phyloP scores from a whole-genome alignment of 2,329 filamentous ascomycete genomes.

The Fusarium pseudocircinatum region DNA sequence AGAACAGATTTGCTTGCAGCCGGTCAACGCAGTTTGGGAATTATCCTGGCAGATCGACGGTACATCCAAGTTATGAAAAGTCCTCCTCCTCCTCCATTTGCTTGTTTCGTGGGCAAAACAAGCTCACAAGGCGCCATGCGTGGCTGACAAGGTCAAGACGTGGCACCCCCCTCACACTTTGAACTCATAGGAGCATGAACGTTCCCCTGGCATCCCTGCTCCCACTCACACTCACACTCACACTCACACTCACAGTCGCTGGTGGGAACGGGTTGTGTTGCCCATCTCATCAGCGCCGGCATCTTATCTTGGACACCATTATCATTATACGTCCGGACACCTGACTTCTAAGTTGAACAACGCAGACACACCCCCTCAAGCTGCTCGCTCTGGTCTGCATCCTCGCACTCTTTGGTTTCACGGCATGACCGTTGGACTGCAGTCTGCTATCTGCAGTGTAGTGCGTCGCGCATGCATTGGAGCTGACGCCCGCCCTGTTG shows the following conservation, averaged over 20 bases:
- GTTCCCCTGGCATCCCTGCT: not conserved
- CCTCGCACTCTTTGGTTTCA: slow-evolving; percentile 24
- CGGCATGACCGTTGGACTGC: slow-evolving; percentile 38
- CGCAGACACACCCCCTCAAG: slow-evolving; percentile 29
- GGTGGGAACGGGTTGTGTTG: slow-evolving; percentile 8
- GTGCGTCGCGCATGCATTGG: slow-evolving; percentile 33
- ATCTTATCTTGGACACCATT: slow-evolving; percentile 33
- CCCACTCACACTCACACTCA: not conserved
- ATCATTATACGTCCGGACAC: slow-evolving; percentile 3
- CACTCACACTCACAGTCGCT: not conserved
- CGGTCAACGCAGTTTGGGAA: slow-evolving; percentile 36
- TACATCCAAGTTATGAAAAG: slow-evolving; percentile 20
- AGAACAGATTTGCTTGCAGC: slow-evolving; percentile 37
- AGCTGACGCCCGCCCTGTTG: slow-evolving; percentile 31
- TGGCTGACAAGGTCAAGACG: slow-evolving; percentile 21
- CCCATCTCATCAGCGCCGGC: slow-evolving; percentile 26
- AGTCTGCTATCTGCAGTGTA: not conserved
- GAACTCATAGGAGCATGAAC: not conserved
- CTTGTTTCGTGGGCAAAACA: slow-evolving; percentile 1
- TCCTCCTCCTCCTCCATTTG: not conserved
- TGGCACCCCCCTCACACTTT: slow-evolving; percentile 17
- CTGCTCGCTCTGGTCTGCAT: slow-evolving; percentile 1
- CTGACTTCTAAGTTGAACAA: slow-evolving; percentile 27
- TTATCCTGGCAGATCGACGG: slow-evolving; percentile 35
- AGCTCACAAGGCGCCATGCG: slow-evolving; percentile 3